phyloP scores from a whole-genome alignment of 768 basidiomycete genomes.

The Psilocybe subaeruginosa region DNA sequence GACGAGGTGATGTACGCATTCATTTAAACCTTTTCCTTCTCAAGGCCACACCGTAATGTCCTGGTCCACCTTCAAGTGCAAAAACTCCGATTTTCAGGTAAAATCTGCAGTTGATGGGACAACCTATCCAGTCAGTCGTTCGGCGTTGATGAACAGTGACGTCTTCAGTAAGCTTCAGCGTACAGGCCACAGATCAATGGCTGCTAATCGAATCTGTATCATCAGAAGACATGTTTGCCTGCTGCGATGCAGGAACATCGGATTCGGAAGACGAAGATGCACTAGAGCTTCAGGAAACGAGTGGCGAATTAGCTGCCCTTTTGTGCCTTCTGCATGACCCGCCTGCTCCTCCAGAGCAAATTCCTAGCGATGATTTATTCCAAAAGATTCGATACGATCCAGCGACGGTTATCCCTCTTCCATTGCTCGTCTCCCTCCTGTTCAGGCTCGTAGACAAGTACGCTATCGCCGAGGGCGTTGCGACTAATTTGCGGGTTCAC shows the following conservation, averaged over 20 bases:
- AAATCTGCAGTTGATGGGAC: conserved; percentile 55
- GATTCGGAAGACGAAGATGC: conserved; percentile 21
- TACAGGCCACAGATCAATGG: conserved; percentile 5
- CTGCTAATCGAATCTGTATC: conserved; percentile 7
- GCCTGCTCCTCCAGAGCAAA: conserved; percentile 45
- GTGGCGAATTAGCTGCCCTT: conserved; percentile 49
- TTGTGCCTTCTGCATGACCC: conserved; percentile 61
- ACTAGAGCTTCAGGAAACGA: conserved; percentile 59
- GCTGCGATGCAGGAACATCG: conserved; percentile 42
- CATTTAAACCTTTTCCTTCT: conserved; percentile 5
- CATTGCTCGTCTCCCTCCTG: conserved; percentile 57
- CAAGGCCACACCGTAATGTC: conserved; percentile 17
- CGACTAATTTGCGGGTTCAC: conserved; percentile 49
- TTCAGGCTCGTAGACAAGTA: conserved; percentile 71
- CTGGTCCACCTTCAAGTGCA: conserved; percentile 45
- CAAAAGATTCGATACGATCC: conserved; percentile 39
- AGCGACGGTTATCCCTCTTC: conserved; percentile 61
- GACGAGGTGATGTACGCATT: conserved; percentile 3
- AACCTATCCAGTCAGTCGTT: conserved; percentile 51
- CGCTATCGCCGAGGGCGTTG: conserved; percentile 48
- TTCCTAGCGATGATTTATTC: conserved; percentile 28
- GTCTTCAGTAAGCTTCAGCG: conserved; percentile 56
- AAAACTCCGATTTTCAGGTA: conserved; percentile 57
- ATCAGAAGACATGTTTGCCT: conserved; percentile 70
- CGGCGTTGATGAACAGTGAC: conserved; percentile 55